Evolutionary conservation across 768 basidiomycete species (phyloP), one percentile per base, ranked within the genome.

Genomic region (Leccinum boreale): DNA sequence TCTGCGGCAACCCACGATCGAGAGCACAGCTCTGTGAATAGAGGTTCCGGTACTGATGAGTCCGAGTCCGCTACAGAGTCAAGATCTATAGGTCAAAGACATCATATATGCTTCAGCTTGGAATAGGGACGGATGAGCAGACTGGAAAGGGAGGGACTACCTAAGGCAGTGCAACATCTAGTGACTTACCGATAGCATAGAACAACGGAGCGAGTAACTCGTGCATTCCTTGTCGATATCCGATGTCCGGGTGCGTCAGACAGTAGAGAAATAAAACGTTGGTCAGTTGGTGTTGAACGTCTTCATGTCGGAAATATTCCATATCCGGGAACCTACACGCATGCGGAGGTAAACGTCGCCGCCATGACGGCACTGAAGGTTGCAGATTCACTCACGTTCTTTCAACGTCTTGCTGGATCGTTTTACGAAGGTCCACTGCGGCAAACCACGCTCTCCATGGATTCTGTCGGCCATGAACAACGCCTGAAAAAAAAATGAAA

Each of bases 171-270:
- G 26, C 31, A 33, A 48, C 21, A 33, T 19, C 19, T 45, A 12
- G 50, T 29, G 45, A 65, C 73, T 59, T 63, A 73, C 73, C 73
- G 52, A 69, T 53, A 50, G 87, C 87, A 66, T 90, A 85, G 65
- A 92, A 91, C 28, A 98, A 71, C 0, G 92, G 89, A 4, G 95
- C 97, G 21, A 98, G 81, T 9, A 98, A 75, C 68, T 99, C 97
- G 67, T 99, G 97, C 97, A 99, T 98, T 53, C 97, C 96, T 79
- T 99, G 97, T 29, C 97, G 84, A 70, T 99, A 99, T 21, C 94
- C 94, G 21, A 96, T 83, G 42, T 87, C 79, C 1, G 91, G 85
- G 68, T 95, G 85, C 68, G 85, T 82, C 42, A 84, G 79, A 14
- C 90, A 86, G 70, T 89, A 90, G 24, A 98, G 74, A 71, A 94